Evolutionary conservation across 2,329 filamentous ascomycete species (phyloP), one percentile per base, ranked within the genome.

Genomic region (Microdochium nivale): DNA sequence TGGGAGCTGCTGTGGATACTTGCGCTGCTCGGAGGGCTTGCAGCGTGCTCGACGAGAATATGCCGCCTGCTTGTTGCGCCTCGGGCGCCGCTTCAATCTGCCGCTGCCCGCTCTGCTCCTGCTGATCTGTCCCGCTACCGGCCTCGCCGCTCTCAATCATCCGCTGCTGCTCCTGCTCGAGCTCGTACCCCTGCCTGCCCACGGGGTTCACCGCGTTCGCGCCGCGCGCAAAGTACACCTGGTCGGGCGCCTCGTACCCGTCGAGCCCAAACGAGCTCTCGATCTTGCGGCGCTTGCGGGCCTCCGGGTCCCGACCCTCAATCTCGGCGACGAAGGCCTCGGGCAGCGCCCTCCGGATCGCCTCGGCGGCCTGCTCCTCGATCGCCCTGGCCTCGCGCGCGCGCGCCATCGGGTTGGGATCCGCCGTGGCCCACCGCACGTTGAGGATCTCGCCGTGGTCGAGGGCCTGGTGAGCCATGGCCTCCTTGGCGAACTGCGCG

Each of bases 321-420:
- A 99, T 85, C 73, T 99, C 90, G 0, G 90, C 90, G 0, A 99
- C 85, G 58, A 94, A 97, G 25, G 90, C 89, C 0, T 87, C 90
- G 0, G 94, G 94, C 3, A 99, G 73, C 0, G 94, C 92, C 57
- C 87, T 79, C 19, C 94, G 77, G 52, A 99, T 90, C 1, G 94
- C 95, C 62, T 96, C 94, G 0, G 94, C 94, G 2, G 94, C 94
- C 67, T 99, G 94, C 65, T 99, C 94, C 65, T 99, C 94, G 54
- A 99, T 86, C 40, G 86, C 79, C 37, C 87, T 79, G 2, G 87
- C 92, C 70, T 99, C 94, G 54, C 95, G 80, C 57, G 95, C 95
- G 67, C 96, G 90, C 2, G 92, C 90, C 75, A 94, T 85, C 0
- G 94, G 94, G 60, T 99, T 99, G 1, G 94, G 94, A 65, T 99